These are phyloP conservation scores for Dendrocalamus sinicus DNA, from an alignment of 176 grass and related monocot species.

Conservation along the genomic window DNA sequence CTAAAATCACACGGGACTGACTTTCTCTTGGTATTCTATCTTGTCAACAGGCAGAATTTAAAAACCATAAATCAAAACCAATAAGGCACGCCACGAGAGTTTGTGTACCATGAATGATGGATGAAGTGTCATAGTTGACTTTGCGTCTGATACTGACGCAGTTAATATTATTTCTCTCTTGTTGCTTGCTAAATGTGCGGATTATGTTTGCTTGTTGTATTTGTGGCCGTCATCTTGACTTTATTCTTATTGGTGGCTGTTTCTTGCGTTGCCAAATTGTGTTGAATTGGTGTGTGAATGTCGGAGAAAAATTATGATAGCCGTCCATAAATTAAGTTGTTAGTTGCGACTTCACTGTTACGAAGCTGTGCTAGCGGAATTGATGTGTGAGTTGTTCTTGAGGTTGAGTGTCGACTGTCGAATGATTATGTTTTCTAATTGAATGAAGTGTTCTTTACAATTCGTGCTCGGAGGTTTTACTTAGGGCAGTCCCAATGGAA, in stretches of 20 bases:
- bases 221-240: neutral
- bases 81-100: too few species aligned
- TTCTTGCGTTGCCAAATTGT: neutral
- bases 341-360: neutral
- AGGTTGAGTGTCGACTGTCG: neutral
- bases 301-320: neutral
- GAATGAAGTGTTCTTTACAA: neutral
- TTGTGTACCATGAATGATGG: neutral
- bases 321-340: neutral
- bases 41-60: too few species aligned
- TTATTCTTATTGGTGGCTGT: neutral
- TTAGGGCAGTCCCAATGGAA: too few species aligned
- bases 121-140: neutral
- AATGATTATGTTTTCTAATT: neutral
- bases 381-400: neutral
- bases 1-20: accelerated
- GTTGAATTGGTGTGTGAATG: neutral
- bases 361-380: neutral
- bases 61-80: too few species aligned
- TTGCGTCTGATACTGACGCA: neutral
- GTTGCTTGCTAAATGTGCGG: neutral
- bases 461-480: neutral
- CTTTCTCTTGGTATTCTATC: too few species aligned
- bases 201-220: neutral
- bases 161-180: neutral